Base-by-base conservation (phyloP, 2,329 filamentous ascomycete species). In the Pseudogymnoascus sp. region DNA sequence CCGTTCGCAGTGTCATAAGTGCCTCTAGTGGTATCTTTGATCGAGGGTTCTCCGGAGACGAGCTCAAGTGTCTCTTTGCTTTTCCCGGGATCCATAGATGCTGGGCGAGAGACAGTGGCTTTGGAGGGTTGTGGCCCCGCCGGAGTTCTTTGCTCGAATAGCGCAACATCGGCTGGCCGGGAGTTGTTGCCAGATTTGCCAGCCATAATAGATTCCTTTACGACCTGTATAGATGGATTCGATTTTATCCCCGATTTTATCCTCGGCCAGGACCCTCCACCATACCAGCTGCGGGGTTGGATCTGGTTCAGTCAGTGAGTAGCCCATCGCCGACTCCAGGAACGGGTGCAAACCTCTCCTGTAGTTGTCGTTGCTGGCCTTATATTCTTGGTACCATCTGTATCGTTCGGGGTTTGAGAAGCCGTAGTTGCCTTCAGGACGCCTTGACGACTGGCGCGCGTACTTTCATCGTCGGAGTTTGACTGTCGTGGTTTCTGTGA, bases 151-250 rank as follows among this genome's bases (percentile, higher is more conserved):
- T 65, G 63, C 45, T 73, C 70, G 60, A 71, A 70, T 45, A 65
- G 67, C 66, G 61, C 69, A 21, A 71, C 61, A 62, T 71, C 70
- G 40, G 67, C 61, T n/a, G 69, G 63, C 9, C 69, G 62, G 4
- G 63, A 43, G 11, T 63, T 67, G 60, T 69, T 73, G n/a, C 64
- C 65, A 8, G 69, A 62, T 62, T 71, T 73, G 61, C 72, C 83
- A 31, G 83, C 85, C 52, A 83, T 73, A 28, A 88, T 87, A 11
- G 81, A 84, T 71, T 88, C 85, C 66, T 78, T 79, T 3, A 83
- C 83, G 49, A 88, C 75, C 60, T 84, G 82, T 5, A 81, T 86
- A 7, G 84, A 87, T 28, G 85, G 79, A 14, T 77, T 75, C 5
- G 84, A 82, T 69, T 87, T 87, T 35, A 74, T 71, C 64, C 81